These are phyloP conservation scores for Zygotorulaspora danielsina DNA, from an alignment of 805 yeast genomes.

Conservation along the genomic window DNA sequence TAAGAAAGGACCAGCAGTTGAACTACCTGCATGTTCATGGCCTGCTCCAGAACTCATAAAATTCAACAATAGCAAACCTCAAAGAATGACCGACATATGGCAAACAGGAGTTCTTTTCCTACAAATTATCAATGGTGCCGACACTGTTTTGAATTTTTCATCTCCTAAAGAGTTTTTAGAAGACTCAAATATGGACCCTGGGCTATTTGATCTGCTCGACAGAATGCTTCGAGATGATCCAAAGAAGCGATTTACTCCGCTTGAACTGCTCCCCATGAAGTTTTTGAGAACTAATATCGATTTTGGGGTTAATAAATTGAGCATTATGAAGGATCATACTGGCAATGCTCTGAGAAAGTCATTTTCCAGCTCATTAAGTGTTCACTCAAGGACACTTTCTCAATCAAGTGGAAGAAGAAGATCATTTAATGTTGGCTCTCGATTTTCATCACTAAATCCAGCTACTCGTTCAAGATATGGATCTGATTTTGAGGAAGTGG, in stretches of 20 bases:
- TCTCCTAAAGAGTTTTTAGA: constrained; percentile 63
- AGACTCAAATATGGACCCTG: constrained; percentile 44
- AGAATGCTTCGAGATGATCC: constrained; percentile 62
- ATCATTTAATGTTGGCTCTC: constrained; percentile 40
- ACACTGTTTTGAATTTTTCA: constrained; percentile 48
- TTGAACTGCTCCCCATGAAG: constrained; percentile 78
- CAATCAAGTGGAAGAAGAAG: constrained; percentile 35
- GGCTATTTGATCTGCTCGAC: constrained; percentile 61
- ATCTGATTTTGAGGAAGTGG: constrained; percentile 92
- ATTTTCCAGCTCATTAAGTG: constrained; percentile 8
- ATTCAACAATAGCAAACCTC: constrained; percentile 44
- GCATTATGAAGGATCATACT: constrained; percentile 17
- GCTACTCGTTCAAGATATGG: constrained; percentile 63
- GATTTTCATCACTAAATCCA: constrained; percentile 33
- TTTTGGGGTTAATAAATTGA: constrained; percentile 28
- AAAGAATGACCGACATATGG: constrained; percentile 90
- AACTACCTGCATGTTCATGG: constrained; percentile 45
- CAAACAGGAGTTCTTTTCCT: constrained; percentile 76
- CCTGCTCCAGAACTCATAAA: constrained; percentile 67
- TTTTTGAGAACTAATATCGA: constrained; percentile 74
- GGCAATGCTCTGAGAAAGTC: constrained; percentile 9
- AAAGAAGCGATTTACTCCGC: constrained; percentile 71
- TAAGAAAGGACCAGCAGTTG: constrained; percentile 23
- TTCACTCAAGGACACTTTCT: constrained; percentile 22
- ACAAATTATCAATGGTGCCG: constrained; percentile 59